These are phyloP conservation scores for Alternaria angustiovoidea DNA, from an alignment of 2,329 filamentous ascomycete species.

Conservation along the genomic window DNA sequence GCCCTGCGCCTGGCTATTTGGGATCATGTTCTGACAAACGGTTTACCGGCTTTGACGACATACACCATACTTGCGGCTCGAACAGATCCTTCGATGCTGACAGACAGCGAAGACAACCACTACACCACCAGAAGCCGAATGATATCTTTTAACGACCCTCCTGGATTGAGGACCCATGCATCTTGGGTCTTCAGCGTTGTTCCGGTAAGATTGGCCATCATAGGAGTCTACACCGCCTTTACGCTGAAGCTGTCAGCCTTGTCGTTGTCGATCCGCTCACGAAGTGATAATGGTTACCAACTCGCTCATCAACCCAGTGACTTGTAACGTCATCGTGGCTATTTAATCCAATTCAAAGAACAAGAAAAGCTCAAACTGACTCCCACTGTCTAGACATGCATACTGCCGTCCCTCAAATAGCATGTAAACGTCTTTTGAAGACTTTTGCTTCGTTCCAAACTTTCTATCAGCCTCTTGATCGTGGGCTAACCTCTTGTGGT, in stretches of 20 bases:
- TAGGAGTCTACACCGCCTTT: conserved; percentile 11
- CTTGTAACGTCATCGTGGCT: not conserved
- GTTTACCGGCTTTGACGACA: not conserved
- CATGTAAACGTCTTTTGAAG: not conserved
- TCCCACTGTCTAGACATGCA: not conserved
- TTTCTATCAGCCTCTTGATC: not conserved
- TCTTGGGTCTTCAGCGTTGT: conserved; percentile 5
- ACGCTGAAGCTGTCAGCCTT: conserved; percentile 8
- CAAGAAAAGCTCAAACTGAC: not conserved
- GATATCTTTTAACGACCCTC: not conserved
- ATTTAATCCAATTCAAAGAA: not conserved
- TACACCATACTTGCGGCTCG: not conserved
- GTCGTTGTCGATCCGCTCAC: not conserved
- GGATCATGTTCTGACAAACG: not conserved
- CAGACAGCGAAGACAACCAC: conserved; percentile 4
- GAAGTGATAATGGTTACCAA: not conserved
- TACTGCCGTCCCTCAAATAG: no score
- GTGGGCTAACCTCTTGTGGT: not conserved
- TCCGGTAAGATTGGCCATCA: conserved; percentile 9
- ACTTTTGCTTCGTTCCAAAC: not conserved
- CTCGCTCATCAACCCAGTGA: not conserved
- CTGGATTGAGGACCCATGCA: not conserved
- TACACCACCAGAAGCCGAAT: not conserved
- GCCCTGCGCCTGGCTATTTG: not conserved
- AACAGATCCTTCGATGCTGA: not conserved